Conservation (phyloP, 2,329 filamentous ascomycete genomes). For the Fusarium denticulatum region DNA sequence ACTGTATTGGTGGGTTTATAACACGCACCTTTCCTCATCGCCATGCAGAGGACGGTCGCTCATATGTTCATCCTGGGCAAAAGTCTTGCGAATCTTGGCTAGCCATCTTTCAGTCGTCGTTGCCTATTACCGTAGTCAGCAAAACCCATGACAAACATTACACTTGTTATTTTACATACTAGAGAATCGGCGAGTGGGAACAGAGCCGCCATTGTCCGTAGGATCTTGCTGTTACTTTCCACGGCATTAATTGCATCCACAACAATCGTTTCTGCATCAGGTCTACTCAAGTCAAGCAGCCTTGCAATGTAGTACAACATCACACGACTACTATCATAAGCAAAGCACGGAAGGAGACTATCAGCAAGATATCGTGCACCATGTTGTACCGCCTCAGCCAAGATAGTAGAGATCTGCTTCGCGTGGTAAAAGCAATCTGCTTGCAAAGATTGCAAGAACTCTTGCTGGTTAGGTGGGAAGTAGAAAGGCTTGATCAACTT, state of each 20-base stretch:
- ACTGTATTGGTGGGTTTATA: not conserved
- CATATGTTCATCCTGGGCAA: conserved; percentile 42
- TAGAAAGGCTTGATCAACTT: conserved; percentile 54
- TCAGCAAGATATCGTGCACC: conserved; percentile 55
- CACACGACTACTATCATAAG: conserved; percentile 58
- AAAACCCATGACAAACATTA: not conserved
- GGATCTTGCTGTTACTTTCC: conserved; percentile 52
- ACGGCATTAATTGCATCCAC: conserved; percentile 52
- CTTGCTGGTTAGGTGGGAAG: conserved; percentile 52
- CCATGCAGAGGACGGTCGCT: conserved; percentile 35
- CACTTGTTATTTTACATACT: conserved; percentile 39
- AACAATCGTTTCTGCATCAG: conserved; percentile 50
- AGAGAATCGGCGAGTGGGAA: conserved; percentile 54
- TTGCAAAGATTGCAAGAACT: conserved; percentile 50
- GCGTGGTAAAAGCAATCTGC: conserved; percentile 53
- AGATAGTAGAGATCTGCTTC: conserved; percentile 50
- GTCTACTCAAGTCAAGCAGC: conserved; percentile 50
- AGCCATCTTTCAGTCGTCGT: conserved; percentile 53
- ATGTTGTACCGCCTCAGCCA: conserved; percentile 53
- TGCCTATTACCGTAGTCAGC: conserved; percentile 40
- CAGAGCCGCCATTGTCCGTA: conserved; percentile 51
- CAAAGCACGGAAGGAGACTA: conserved; percentile 57
- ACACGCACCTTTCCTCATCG: conserved; percentile 29
- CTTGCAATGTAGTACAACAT: conserved; percentile 60
- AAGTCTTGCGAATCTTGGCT: conserved; percentile 49